Evolutionary conservation across 2,329 filamentous ascomycete species (phyloP), one percentile per base, ranked within the genome.

Genomic region (Neonectria punicea): DNA sequence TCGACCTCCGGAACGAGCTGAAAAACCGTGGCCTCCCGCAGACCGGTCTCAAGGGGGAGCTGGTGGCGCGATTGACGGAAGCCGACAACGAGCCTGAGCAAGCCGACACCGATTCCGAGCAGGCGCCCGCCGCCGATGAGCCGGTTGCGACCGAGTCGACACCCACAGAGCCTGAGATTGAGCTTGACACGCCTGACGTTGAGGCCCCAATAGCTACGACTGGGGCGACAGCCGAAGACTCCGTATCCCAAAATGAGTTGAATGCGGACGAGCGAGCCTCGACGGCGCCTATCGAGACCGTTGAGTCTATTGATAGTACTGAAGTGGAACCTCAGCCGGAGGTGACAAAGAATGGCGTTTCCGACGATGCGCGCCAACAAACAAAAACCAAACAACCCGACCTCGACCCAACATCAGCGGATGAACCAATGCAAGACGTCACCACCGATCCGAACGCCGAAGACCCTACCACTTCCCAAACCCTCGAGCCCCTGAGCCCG

Each of bases 1-100:
- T 89, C 36, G 91, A 94, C 74, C 85, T 95, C 63, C 92, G 90
- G 79, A 87, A 88, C 22, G 91, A 94, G 82, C 85, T 94, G 46
- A 93, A 92, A 80, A 84, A 83, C 63, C 87, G 92, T 68, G 89
- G 89, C n/a, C 86, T 94, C 43, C 82, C 89, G 6, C 86, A 89
- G 66, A 87, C 87, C 25, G 92, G 92, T 9, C 84, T 93, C 57
- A 92, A 94, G 76, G 85, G 89, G 25, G 92, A 91, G 65, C 86
- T 94, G 51, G 84, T 94, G 61, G 86, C 90, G 65, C 87, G 90
- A 64, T 80, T 95, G 30, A 67, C 49, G n/a, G 68, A 70, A 53
- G 64, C 61, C 32, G 73, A 74, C n/a, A 46, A 66, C 14, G 61
- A 72, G 14, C 20, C 43, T 7, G 57, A 43, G 11, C 43, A 36